These are phyloP conservation scores for Pilasporangium apinafurcum DNA, from an alignment of 352 stramenopile species.

Conservation along the genomic window DNA sequence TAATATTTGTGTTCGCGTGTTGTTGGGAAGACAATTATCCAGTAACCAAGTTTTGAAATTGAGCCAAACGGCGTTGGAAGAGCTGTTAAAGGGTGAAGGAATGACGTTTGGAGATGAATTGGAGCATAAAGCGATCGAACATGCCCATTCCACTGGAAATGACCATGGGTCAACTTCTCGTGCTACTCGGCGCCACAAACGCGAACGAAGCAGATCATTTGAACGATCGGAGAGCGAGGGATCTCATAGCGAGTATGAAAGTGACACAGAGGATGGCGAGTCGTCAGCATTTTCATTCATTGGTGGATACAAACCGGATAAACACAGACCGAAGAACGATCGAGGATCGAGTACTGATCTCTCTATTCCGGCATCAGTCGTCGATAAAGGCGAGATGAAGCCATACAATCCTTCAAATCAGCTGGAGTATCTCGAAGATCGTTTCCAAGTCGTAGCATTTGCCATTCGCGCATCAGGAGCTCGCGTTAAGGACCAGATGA, in stretches of 20 bases:
- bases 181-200: background rate
- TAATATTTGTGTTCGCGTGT: slow-evolving; percentile 75
- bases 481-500: slow-evolving; percentile 86
- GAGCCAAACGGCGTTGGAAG: slow-evolving; percentile 78
- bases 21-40: slow-evolving; percentile 66
- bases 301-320: slow-evolving; percentile 46
- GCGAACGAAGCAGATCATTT: slow-evolving; percentile 8
- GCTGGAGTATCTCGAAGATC: slow-evolving; percentile 85
- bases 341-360: slow-evolving; percentile 4
- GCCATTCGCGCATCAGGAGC: slow-evolving; percentile 77
- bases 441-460: slow-evolving; percentile 86
- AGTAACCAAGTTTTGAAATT: slow-evolving; percentile 83
- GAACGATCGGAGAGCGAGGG: slow-evolving; percentile 19
- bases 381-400: slow-evolving; percentile 55
- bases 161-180: background rate
- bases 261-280: slow-evolving; percentile 20
- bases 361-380: slow-evolving; percentile 23
- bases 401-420: slow-evolving; percentile 82
- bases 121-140: slow-evolving; percentile 26
- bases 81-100: slow-evolving; percentile 67
- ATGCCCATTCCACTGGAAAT: too few species aligned
- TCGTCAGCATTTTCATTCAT: slow-evolving; percentile 67
- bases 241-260: slow-evolving; percentile 1
- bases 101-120: slow-evolving; percentile 57
- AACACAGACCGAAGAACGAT: slow-evolving; percentile 11